A percentile compares a stretch with the other conserved stretches of the same genome.
phyloP scores from a whole-genome alignment of 2,329 filamentous ascomycete species.

The Aspergillaceae sp. region DNA sequence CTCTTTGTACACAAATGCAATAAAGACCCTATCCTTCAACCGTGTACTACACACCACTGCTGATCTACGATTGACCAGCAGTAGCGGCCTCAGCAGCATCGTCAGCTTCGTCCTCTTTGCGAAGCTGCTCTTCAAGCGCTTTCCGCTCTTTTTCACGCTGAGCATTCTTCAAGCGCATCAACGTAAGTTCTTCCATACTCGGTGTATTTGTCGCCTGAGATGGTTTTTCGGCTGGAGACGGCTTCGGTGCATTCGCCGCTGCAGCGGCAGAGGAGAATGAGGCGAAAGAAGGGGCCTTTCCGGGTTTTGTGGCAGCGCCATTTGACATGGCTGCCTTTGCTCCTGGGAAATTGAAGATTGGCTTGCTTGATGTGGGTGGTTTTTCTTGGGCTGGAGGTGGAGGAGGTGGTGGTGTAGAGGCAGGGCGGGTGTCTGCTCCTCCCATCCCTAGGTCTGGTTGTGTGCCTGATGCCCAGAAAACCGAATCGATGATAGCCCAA shows the following conservation, averaged over 20 bases:
- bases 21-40: too few relatives aligned
- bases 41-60: too few relatives aligned
- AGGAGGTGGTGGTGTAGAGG: constrained; percentile 17
- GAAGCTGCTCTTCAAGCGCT: constrained; percentile 46
- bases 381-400: constrained; percentile 7
- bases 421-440: constrained; percentile 6
- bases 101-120: constrained; percentile 40
- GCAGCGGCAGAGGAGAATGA: constrained; percentile 32
- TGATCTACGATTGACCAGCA: constrained; percentile 6
- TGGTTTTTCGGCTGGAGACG: constrained; percentile 17
- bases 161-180: constrained; percentile 50
- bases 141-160: constrained; percentile 47
- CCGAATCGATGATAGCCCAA: constrained; percentile 44
- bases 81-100: constrained; percentile 24
- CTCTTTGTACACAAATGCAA: too few relatives aligned
- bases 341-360: constrained; percentile 28
- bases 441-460: constrained; percentile 40
- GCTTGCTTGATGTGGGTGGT: constrained; percentile 9
- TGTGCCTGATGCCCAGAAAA: constrained; percentile 47
- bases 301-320: constrained; percentile 13
- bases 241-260: constrained; percentile 18
- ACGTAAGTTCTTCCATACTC: constrained; percentile 41
- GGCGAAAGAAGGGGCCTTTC: constrained; percentile 34
- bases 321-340: constrained; percentile 17
- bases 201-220: constrained; percentile 23